Conservation (phyloP, 345 rosid genomes). For the Anastatica hierochuntica region DNA sequence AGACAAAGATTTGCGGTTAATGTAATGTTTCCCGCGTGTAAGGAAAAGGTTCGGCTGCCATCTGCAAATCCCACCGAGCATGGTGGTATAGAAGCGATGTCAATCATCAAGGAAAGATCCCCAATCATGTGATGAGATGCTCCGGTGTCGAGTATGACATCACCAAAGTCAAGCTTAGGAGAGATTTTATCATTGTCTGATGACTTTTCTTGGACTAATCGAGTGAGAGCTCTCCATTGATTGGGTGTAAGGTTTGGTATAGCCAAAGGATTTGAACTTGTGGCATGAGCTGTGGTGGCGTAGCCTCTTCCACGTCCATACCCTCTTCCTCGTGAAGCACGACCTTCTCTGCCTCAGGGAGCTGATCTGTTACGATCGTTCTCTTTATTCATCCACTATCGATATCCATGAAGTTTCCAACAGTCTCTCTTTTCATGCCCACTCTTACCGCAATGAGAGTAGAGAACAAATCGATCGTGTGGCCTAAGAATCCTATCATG, state of each 20-base stretch:
- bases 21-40: neutral
- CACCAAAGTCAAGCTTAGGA: neutral
- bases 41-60: accelerated
- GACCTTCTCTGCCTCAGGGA: too few relatives aligned
- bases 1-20: neutral
- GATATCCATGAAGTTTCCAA: too few relatives aligned
- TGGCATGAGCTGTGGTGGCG: neutral
- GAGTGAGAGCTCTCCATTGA: neutral
- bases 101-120: accelerated
- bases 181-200: neutral
- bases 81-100: accelerated
- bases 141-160: too few relatives aligned
- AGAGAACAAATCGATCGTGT: too few relatives aligned
- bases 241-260: neutral
- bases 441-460: too few relatives aligned
- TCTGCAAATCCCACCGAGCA: neutral
- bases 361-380: too few relatives aligned
- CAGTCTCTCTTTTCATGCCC: too few relatives aligned
- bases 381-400: too few relatives aligned
- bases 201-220: neutral
- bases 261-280: accelerated
- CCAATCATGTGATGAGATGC: neutral
- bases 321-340: neutral
- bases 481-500: too few relatives aligned
- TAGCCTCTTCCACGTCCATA: too few relatives aligned